Evolutionary conservation across 441 rosid genomes (phyloP), one percentile per base, ranked within the genome.

Genomic region (Populus trichocarpa): DNA sequence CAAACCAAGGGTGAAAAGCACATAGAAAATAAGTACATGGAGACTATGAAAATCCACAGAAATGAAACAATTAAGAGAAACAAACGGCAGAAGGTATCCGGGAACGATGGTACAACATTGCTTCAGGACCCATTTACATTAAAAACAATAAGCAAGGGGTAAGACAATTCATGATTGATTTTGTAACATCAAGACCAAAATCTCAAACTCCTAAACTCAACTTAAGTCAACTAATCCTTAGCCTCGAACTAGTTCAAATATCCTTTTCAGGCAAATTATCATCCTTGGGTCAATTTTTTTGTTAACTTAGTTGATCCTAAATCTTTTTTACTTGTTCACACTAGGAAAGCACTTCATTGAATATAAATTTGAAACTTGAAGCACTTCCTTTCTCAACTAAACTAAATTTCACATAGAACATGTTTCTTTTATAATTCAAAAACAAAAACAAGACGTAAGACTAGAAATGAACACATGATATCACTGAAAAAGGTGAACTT

Each of bases 1-100:
- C 79, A 88, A 73, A 50, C 14, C 57, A 75, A 30, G 61, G 46
- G 6, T 64, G 35, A 32, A 66, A 73, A 79, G 20, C 32, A 33
- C 5, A 42, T 2, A 70, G 12, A 65, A 22, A 36, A 53, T 16
- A 50, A 74, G 63, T 28, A n/a, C 75, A 50, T 75, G 76, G 11
- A 70, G 12, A 59, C 36, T 73, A 6, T 0, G 20, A 40, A 25
- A 38, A 63, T 70, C 23, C 23, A 64, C 26, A 67, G 35, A 50
- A 67, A 53, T 8, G 25, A 30, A 66, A 57, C 8, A 11, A 5
- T 53, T 4, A 59, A 36, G 22, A 50, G 40, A 26, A 64, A 46
- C 50, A 23, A 53, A 61, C 8, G 10, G 33, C 20, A 50, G 26
- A 10, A 11, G 38, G 53, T 46, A 46, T 46, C 57, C 57, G 6